phyloP scores from a whole-genome alignment of 2,329 filamentous ascomycete species.

The Alternaria atra region DNA sequence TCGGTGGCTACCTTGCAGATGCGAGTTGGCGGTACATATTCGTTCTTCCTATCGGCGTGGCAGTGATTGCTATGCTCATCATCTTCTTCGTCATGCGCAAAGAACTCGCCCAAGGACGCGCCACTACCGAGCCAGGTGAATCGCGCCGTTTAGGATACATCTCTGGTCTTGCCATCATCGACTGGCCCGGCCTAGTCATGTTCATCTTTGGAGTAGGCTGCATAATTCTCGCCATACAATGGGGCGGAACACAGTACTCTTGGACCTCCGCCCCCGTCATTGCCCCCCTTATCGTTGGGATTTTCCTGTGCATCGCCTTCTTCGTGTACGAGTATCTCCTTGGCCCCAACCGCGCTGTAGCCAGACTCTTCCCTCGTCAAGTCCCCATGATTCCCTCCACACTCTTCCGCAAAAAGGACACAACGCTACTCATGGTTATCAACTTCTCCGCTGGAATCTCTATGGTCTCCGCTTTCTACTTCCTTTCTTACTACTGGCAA shows the following conservation, averaged over 20 bases:
- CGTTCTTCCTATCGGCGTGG: conserved; percentile 56
- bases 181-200: conserved; percentile 46
- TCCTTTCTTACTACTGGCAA: conserved; percentile 73
- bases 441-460: conserved; percentile 68
- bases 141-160: conserved; percentile 48
- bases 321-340: conserved; percentile 64
- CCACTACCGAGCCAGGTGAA: conserved; percentile 46
- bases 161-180: conserved; percentile 56
- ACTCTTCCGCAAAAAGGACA: conserved; percentile 66
- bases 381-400: conserved; percentile 71
- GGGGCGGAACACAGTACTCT: conserved; percentile 67
- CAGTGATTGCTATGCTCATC: conserved; percentile 60
- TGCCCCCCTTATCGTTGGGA: conserved; percentile 63
- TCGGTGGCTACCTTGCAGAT: conserved; percentile 66
- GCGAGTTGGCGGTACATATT: conserved; percentile 74
- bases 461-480: conserved; percentile 69
- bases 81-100: conserved; percentile 66
- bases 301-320: conserved; percentile 58
- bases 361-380: conserved; percentile 62
- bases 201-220: conserved; percentile 48
- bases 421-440: conserved; percentile 68
- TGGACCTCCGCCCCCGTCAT: conserved; percentile 67
- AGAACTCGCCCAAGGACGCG: conserved; percentile 64
- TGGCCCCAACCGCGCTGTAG: conserved; percentile 58
- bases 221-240: conserved; percentile 54